Evolutionary conservation across 257 asterid genomes (phyloP), one percentile per base, ranked within the genome.

Genomic region (Rubia yunnanensis): DNA sequence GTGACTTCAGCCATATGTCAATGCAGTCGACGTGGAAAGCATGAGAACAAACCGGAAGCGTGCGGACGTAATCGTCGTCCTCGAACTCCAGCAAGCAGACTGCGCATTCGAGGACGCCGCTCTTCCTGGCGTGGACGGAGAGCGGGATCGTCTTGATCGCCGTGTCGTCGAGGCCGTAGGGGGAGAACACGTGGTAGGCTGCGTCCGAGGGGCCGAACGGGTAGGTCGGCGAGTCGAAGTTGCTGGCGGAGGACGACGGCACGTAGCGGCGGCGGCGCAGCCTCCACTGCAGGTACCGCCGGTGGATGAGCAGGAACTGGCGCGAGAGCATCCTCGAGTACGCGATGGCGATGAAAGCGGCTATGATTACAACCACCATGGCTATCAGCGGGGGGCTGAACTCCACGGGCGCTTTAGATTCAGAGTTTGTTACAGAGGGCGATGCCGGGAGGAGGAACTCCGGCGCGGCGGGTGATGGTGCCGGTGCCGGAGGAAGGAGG

Each of bases 351-450:
- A 94, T 81, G 80, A 94, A 90, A 28, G 97, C 97, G 2, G 95
- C 79, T 1, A 89, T 88, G 64, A 94, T 84, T 36, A 86, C 77
- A 0, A 88, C 95, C 1, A 94, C 96, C 99, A 90, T 90, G 22
- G 91, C 95, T 53, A 94, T 90, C 70, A 94, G 56, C 57, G 99
- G 99, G 7, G 99, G 99, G 22, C 97, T 90, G 69, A 94, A 90
- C 64, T 94, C 85, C 7, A 94, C 86, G 24, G 95, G 89, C 7
- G 66, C 17, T 55, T 82, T 94, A 0, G 97, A 78, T 1, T 1
- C 32, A 73, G 18, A 6, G 35, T 44, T 66, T 34, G 71, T 63
- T n/a, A 48, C 66, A 7, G 73, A 65, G 13, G 65, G 35, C n/a
- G 66, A 36, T 5, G 52, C 14, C 2, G 67, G 28, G 17, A 27